Percentiles rank a stretch among this genome's conserved stretches.
Evolutionary conservation across 805 yeast genomes (phyloP).

Genomic region (Ogataea nakhonphanomensis): DNA sequence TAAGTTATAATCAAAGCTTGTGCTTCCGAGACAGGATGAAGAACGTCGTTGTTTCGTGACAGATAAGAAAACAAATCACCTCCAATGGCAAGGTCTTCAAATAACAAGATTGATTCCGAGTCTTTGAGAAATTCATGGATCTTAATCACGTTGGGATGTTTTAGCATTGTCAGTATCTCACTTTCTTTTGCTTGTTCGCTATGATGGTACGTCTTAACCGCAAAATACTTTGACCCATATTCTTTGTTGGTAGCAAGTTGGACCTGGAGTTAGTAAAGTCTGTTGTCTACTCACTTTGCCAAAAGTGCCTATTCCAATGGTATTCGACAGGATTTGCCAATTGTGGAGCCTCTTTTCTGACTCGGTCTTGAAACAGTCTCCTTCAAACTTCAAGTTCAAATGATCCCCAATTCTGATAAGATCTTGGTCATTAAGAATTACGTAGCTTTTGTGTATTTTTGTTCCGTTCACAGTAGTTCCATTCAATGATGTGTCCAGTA

Average conservation of each 20-base stretch:
- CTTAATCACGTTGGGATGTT: slow-evolving; percentile 87
- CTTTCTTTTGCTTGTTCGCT: slow-evolving; percentile 29
- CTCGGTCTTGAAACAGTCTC: slow-evolving; percentile 11
- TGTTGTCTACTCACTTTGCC: slow-evolving; percentile 42
- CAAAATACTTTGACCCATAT: slow-evolving; percentile 35
- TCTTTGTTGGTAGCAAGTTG: slow-evolving; percentile 31
- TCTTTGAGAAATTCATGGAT: slow-evolving; percentile 71
- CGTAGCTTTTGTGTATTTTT: slow-evolving; percentile 28
- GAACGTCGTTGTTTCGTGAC: slow-evolving; percentile 52
- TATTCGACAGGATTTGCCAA: slow-evolving; percentile 42
- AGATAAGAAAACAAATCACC: slow-evolving; percentile 94
- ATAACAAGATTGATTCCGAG: slow-evolving; percentile 81
- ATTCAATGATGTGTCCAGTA: slow-evolving; percentile 50
- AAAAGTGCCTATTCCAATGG: slow-evolving; percentile 56
- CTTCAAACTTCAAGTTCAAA: slow-evolving; percentile 14
- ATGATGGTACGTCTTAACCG: slow-evolving; percentile 41
- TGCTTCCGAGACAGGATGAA: slow-evolving; percentile 45
- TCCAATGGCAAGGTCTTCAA: slow-evolving; percentile 91
- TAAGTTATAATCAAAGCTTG: slow-evolving; percentile 51
- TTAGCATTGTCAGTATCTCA: slow-evolving; percentile 56
- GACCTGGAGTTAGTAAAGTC: slow-evolving; percentile 18
- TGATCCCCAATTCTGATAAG: slow-evolving; percentile 36
- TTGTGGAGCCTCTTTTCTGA: slow-evolving; percentile 19
- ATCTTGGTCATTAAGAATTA: slow-evolving; percentile 37
- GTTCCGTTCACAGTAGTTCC: slow-evolving; percentile 45